Evolutionary conservation across 1,139 yeast species (phyloP), one percentile per base, ranked within the genome.

Genomic region (Nakaseomyces bracarensis): DNA sequence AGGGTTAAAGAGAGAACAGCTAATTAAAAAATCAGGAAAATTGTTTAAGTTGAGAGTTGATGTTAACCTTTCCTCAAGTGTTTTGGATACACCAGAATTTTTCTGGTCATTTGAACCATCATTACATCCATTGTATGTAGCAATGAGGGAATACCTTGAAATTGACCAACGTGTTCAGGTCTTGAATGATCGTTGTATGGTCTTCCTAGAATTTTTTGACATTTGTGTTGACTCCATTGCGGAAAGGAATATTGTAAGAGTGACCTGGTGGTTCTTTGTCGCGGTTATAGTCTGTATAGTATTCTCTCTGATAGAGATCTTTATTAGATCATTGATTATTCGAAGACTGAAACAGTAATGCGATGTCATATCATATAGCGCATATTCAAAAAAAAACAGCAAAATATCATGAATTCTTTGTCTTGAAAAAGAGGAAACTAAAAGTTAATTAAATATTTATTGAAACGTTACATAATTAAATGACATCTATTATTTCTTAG

Each of bases 101-200:
- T 91, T 91, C 61, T 91, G 98, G 98, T 84, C 91, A 20, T 77
- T 82, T 48, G 98, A 91, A 63, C 98, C 98, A 3, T 89, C 95
- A 28, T 71, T 91, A 49, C 94, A 89, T 60, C 97, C 97, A 2
- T 68, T 91, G 39, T 91, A 91, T 61, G 72, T 75, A 29, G 97
- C 96, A 0, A 82, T 89, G 45, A 67, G 96, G 45, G 97, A 91
- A 52, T 91, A 91, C 57, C 69, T 91, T 46, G 98, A 91, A 62
- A 87, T 91, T 49, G 97, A 89, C 57, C 95, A 85, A 62, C 69
- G 98, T 45, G 96, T 89, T 13, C 87, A 85, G 57, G 96, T 91
- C 4, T 71, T 91, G 42, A 91, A 91, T 56, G 96, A 91, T 60
- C 69, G 97, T 38, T 89, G 97, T 61, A 84, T 83, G 60, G 96